A percentile compares a stretch with the other conserved stretches of the same genome.
Conservation (phyloP, 495 filamentous ascomycete genomes). For the Xylona heveae region DNA sequence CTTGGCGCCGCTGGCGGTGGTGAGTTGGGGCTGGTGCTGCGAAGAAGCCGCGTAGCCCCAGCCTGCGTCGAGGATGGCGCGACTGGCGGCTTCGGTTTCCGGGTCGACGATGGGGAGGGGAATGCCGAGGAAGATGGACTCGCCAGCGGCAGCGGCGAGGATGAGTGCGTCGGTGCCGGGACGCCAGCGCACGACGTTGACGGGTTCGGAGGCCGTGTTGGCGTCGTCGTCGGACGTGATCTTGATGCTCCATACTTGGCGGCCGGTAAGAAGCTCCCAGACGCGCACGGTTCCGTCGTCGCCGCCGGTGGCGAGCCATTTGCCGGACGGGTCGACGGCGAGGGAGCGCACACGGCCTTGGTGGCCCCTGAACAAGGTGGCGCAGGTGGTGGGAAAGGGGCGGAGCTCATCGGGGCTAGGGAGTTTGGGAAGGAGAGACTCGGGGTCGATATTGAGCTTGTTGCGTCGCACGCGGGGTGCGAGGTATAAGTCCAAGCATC, state of each 20-base stretch:
- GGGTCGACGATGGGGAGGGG: conserved; percentile 52
- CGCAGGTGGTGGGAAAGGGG: conserved; percentile 78
- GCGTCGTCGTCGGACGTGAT: conserved; percentile 51
- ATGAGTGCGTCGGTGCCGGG: conserved; percentile 63
- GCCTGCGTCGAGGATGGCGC: conserved; percentile 60
- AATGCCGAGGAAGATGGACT: conserved; percentile 67
- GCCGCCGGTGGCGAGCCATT: conserved; percentile 73
- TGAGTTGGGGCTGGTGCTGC: too few species aligned
- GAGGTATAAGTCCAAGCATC: conserved; percentile 86
- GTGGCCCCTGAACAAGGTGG: conserved; percentile 70
- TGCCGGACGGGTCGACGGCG: conserved; percentile 52
- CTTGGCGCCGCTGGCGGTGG: conserved; percentile 37
- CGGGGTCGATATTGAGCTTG: conserved; percentile 90
- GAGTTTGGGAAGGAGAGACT: conserved; percentile 79
- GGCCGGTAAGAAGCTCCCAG: conserved; percentile 75
- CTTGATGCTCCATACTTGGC: conserved; percentile 69
- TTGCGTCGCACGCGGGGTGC: conserved; percentile 81
- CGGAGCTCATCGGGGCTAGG: conserved; percentile 84
- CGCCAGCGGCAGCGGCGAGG: conserved; percentile 62
- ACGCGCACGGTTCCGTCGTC: conserved; percentile 85
- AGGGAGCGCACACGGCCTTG: conserved; percentile 72
- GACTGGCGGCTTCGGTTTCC: conserved; percentile 48
- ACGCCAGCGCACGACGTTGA: conserved; percentile 79
- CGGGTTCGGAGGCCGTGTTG: too few species aligned
- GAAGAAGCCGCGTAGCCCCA: conserved; percentile 81